A percentile compares a stretch with the other conserved stretches of the same genome.
These are phyloP conservation scores for Salix suchowensis DNA, from an alignment of 345 rosid species.

Conservation along the genomic window DNA sequence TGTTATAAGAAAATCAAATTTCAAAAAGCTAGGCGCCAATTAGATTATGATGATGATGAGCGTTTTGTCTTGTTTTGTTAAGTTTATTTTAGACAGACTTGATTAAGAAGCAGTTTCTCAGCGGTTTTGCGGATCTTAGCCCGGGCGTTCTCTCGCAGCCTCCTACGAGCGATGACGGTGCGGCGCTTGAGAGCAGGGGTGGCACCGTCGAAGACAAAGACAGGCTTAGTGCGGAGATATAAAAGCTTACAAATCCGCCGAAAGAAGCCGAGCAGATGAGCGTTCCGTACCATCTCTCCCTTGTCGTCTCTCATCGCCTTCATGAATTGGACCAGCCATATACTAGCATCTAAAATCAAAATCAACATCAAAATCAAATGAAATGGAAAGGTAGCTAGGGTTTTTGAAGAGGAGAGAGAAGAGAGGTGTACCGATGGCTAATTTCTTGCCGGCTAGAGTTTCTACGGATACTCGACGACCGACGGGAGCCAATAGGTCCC, in stretches of 20 bases:
- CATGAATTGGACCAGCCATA: constrained; percentile 96
- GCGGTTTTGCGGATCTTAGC: constrained; percentile 88
- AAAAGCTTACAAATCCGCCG: constrained; percentile 89
- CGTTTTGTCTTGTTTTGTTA: no score
- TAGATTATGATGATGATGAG: not conserved
- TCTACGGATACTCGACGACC: constrained; percentile 97
- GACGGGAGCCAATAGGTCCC: constrained; percentile 86
- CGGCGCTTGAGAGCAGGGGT: constrained; percentile 92
- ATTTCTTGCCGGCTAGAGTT: constrained; percentile 77
- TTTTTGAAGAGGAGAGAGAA: constrained; percentile 1
- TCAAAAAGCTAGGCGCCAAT: not conserved
- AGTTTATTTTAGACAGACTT: constrained; percentile 26
- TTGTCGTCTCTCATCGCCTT: constrained; percentile 96
- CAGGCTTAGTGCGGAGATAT: constrained; percentile 76
- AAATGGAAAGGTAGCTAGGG: no score
- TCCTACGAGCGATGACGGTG: constrained; percentile 82
- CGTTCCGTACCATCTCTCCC: constrained; percentile 90
- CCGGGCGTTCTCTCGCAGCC: constrained; percentile 91
- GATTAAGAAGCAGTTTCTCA: constrained; percentile 84
- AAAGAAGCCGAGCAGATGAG: constrained; percentile 85
- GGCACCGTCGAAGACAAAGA: constrained; percentile 88
- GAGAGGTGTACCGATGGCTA: constrained; percentile 60
- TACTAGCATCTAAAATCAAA: constrained; percentile 65
- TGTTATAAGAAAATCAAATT: constrained; percentile 10
- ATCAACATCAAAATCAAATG: not conserved